A percentile compares a stretch with the other conserved stretches of the same genome.
These are phyloP conservation scores for Speleostelium caveatum DNA, from an alignment of 78 protist genomes.

Conservation along the genomic window DNA sequence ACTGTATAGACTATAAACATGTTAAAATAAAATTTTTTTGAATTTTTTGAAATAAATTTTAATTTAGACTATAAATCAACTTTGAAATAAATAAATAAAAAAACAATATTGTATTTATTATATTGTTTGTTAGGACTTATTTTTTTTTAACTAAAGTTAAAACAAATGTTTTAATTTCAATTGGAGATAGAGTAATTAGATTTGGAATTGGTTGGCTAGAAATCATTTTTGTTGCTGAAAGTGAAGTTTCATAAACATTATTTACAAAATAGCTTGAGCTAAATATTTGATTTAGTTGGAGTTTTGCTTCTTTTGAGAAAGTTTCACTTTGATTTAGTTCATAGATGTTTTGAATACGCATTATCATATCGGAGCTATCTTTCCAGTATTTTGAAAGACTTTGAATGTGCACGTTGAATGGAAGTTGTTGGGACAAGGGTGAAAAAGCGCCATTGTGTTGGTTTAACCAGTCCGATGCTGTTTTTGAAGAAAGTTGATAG, in stretches of 20 bases:
- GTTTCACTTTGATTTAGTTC: conserved; percentile 26
- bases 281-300: neutral
- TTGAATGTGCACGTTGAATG: conserved; percentile 31
- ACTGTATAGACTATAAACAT: too few species aligned
- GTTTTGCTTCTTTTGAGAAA: conserved; percentile 11
- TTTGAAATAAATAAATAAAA: neutral
- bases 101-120: too few species aligned
- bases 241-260: conserved; percentile 21
- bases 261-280: neutral
- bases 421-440: conserved; percentile 26
- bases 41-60: neutral
- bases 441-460: neutral
- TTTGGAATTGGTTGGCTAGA: too few species aligned
- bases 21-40: too few species aligned
- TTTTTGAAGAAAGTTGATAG: neutral
- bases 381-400: conserved; percentile 45
- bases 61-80: too few species aligned
- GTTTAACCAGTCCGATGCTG: neutral
- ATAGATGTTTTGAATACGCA: conserved; percentile 42
- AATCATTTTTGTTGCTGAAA: conserved; percentile 29
- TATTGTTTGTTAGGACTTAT: too few species aligned
- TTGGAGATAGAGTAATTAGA: conserved; percentile 8
- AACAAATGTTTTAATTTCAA: conserved; percentile 54
- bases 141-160: conserved; percentile 2
- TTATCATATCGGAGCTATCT: conserved; percentile 3